A percentile compares a stretch with the other conserved stretches of the same genome.
Evolutionary conservation across 2,329 filamentous ascomycete genomes (phyloP).

Genomic region (Aspergillus costaricaensis): DNA sequence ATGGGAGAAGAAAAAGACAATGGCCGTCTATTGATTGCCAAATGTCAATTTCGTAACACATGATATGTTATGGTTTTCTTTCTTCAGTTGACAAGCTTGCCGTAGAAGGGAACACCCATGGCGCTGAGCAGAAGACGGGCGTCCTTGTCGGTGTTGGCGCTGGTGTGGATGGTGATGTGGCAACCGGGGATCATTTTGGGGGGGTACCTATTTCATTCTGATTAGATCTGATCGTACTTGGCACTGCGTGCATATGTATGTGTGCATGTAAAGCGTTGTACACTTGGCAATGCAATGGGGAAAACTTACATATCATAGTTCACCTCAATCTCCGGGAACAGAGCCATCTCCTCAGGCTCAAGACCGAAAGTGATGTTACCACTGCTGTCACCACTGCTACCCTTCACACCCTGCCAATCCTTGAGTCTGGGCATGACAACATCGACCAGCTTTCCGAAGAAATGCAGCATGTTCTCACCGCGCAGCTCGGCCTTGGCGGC

Average conservation of each 20-base stretch:
- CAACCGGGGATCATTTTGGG: conserved; percentile 80
- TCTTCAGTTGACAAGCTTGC: conserved; percentile 62
- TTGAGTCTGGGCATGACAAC: conserved; percentile 93
- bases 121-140: conserved; percentile 73
- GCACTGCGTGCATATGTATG: no score
- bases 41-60: background rate
- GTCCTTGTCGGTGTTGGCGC: conserved; percentile 80
- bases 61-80: conserved; percentile 18
- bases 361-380: conserved; percentile 88
- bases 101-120: conserved; percentile 78
- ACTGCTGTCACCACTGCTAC: conserved; percentile 77
- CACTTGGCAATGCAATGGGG: no score
- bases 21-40: background rate
- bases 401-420: conserved; percentile 84
- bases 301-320: conserved; percentile 82
- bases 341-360: conserved; percentile 69
- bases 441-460: conserved; percentile 85
- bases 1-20: no score
- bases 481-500: conserved; percentile 75
- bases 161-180: conserved; percentile 80
- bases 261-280: no score
- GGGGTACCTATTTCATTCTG: conserved; percentile 53
- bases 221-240: background rate
- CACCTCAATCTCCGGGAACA: conserved; percentile 92
- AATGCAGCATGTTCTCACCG: conserved; percentile 83